Evolutionary conservation across 2,329 filamentous ascomycete species (phyloP).

Genomic region (Diaporthe ilicicola): DNA sequence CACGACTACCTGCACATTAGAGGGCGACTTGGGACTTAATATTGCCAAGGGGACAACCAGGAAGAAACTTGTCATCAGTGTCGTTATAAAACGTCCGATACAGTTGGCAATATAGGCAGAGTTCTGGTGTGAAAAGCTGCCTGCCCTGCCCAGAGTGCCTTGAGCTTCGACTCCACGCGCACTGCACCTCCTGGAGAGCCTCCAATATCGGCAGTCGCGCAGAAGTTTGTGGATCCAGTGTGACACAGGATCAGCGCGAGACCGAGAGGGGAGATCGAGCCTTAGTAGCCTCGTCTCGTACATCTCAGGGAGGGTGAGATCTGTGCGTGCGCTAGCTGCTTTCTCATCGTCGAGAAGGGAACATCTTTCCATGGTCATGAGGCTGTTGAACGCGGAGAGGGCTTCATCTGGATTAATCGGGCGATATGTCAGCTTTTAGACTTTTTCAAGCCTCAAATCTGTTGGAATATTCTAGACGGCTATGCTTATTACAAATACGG

Average conservation of each 20-base stretch:
- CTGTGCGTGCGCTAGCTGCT: constrained; percentile 34
- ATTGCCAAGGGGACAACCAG: constrained; percentile 7
- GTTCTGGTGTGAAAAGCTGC: neutral
- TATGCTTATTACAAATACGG: no score
- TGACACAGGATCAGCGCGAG: neutral
- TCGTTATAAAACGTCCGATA: constrained; percentile 5
- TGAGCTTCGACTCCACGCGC: neutral
- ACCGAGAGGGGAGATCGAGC: neutral
- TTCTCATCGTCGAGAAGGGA: constrained; percentile 36
- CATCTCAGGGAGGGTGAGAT: constrained; percentile 41
- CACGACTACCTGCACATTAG: constrained; percentile 17
- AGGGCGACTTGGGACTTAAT: neutral
- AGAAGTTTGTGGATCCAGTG: constrained; percentile 32
- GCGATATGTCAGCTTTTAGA: no score
- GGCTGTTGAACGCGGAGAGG: constrained; percentile 36
- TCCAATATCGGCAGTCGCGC: constrained; percentile 31
- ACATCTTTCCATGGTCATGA: constrained; percentile 40
- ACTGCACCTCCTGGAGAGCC: constrained; percentile 20
- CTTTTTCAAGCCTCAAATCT: no score
- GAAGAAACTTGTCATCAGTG: constrained; percentile 4
- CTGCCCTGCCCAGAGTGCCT: neutral
- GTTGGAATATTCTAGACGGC: no score
- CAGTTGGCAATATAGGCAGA: neutral
- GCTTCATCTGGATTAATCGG: no score
- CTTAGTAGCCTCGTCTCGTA: constrained; percentile 43